phyloP scores from a whole-genome alignment of 495 filamentous ascomycete species.

The Aspergillus conjunctus region DNA sequence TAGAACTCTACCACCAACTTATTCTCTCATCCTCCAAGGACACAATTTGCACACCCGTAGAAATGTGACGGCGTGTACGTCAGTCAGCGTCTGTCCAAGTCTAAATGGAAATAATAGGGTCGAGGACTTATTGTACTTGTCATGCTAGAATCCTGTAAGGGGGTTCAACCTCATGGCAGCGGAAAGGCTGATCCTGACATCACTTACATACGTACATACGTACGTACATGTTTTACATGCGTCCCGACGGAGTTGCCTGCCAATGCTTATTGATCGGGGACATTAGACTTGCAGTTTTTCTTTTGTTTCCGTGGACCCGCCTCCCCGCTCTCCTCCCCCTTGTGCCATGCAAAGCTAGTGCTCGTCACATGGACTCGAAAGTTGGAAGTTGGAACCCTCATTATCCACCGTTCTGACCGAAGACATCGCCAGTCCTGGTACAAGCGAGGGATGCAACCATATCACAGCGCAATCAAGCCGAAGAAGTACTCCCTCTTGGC shows the following conservation, averaged over 20 bases:
- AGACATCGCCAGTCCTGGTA: too few species aligned
- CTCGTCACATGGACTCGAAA: too few species aligned
- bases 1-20: background rate
- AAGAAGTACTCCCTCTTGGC: background rate
- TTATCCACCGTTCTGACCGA: too few species aligned
- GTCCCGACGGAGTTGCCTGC: background rate
- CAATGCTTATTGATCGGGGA: background rate
- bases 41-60: background rate
- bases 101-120: background rate
- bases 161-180: background rate
- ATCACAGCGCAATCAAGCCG: background rate
- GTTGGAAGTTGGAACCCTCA: too few species aligned
- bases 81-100: background rate
- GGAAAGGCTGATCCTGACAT: slow-evolving; percentile 8
- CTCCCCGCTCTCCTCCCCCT: too few species aligned
- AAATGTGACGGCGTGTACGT: background rate
- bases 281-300: background rate
- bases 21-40: background rate
- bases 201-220: slow-evolving; percentile 2
- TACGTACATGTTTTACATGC: background rate
- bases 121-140: background rate
- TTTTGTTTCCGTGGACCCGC: background rate
- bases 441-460: background rate
- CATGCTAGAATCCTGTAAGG: background rate
- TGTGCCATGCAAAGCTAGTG: too few species aligned